A percentile compares a stretch with the other conserved stretches of the same genome.
Conservation (phyloP, 371 early-diverging fungal species). For the Batkoa obscura region DNA sequence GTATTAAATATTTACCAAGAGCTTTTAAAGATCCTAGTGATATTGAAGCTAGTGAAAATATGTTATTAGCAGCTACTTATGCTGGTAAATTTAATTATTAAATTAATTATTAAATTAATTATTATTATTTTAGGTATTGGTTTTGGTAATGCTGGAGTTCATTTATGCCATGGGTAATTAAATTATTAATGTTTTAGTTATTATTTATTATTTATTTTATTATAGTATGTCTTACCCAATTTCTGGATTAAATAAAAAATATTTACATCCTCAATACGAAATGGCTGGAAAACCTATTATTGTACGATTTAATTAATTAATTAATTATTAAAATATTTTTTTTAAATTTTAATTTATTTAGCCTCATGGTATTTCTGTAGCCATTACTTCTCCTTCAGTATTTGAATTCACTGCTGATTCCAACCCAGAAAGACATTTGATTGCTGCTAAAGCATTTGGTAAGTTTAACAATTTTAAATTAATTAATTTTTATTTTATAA, state of each 20-base stretch:
- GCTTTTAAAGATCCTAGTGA: slow-evolving; percentile 52
- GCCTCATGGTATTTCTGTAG: slow-evolving; percentile 68
- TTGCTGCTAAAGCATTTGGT: slow-evolving; percentile 62
- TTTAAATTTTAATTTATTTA: slow-evolving; percentile 1
- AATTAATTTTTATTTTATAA: too few relatives aligned
- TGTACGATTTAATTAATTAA: not conserved
- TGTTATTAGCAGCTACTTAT: slow-evolving; percentile 80
- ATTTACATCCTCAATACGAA: slow-evolving; percentile 8
- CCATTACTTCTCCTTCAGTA: slow-evolving; percentile 73
- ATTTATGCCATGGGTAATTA: slow-evolving; percentile 18
- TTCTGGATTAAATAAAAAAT: slow-evolving; percentile 60
- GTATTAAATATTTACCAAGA: slow-evolving; percentile 54
- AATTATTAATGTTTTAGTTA: not conserved
- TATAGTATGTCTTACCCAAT: slow-evolving; percentile 44
- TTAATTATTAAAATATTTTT: not conserved
- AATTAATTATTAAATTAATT: too few relatives aligned
- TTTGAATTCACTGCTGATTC: slow-evolving; percentile 64
- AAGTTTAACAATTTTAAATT: slow-evolving; percentile 12
- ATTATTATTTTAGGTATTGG: slow-evolving; percentile 32
- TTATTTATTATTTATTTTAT: slow-evolving; percentile 8
- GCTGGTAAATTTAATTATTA: slow-evolving; percentile 21
- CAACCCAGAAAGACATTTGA: slow-evolving; percentile 70
- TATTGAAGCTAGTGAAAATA: slow-evolving; percentile 54
- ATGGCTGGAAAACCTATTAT: too few relatives aligned
- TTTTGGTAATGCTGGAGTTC: slow-evolving; percentile 83